Conservation (phyloP, 352 stramenopile species). For the Phytopythium chamaehyphon region DNA sequence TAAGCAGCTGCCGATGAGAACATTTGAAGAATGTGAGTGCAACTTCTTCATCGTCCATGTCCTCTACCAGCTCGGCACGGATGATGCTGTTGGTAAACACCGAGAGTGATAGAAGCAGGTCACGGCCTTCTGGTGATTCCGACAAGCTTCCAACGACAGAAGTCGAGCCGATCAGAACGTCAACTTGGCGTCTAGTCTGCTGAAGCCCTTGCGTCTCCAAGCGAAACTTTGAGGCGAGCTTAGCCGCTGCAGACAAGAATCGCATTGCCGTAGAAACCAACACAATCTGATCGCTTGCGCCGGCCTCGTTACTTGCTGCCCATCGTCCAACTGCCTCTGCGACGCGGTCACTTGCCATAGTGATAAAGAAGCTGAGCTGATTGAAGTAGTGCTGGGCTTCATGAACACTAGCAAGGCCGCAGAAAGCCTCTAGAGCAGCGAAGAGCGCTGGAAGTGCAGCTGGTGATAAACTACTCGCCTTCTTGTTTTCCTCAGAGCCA, state of each 20-base stretch:
- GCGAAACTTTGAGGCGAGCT: conserved; percentile 52
- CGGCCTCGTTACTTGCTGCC: not conserved
- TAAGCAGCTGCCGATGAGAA: not conserved
- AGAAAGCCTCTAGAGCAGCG: conserved; percentile 44
- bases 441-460: conserved; percentile 30
- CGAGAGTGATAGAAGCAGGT: conserved; percentile 27
- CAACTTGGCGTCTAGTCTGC: conserved; percentile 28
- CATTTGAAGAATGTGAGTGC: conserved; percentile 15
- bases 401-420: conserved; percentile 32
- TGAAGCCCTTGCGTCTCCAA: conserved; percentile 27
- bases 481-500: too few relatives aligned
- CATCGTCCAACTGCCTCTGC: not conserved
- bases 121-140: conserved; percentile 13
- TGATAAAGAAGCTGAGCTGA: conserved; percentile 54
- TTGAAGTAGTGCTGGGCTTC: conserved; percentile 62
- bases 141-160: not conserved
- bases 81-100: conserved; percentile 29
- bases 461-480: not conserved
- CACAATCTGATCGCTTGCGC: conserved; percentile 10
- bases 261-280: conserved; percentile 33
- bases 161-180: conserved; percentile 7
- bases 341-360: conserved; percentile 19
- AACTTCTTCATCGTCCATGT: conserved; percentile 55
- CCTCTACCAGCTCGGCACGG: conserved; percentile 28
- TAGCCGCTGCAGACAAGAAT: conserved; percentile 35